Conservation (phyloP, 116 monocot species). For the Cymodocea nodosa region DNA sequence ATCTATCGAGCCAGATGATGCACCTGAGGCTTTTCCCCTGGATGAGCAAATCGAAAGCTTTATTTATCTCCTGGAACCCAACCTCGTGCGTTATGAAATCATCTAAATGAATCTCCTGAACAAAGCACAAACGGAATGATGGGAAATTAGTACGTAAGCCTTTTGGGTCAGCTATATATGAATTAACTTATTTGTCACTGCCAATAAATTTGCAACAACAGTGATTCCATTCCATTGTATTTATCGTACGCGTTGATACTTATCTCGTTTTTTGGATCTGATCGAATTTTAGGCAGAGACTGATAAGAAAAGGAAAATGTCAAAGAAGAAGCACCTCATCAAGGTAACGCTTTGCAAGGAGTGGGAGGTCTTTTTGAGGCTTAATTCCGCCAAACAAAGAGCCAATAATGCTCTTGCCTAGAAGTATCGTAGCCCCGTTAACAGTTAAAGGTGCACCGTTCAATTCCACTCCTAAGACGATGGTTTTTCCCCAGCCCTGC, state of each 20-base stretch:
- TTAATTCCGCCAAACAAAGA: conserved; percentile 54
- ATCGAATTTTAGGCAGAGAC: no score
- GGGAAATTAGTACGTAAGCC: background rate
- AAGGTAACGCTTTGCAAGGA: conserved; percentile 26
- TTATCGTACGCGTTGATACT: no score
- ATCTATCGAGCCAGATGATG: conserved; percentile 68
- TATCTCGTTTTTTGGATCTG: no score
- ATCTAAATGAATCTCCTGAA: conserved; percentile 51
- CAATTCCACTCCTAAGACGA: conserved; percentile 58
- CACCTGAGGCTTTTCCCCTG: conserved; percentile 73
- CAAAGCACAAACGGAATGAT: background rate
- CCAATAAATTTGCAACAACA: no score
- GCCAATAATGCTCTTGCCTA: conserved; percentile 25
- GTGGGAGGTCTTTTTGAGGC: conserved; percentile 41
- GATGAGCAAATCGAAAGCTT: conserved; percentile 67
- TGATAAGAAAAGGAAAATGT: background rate
- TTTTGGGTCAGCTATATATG: no score
- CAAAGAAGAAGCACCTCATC: conserved; percentile 16
- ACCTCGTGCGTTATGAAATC: conserved; percentile 85
- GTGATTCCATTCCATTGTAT: no score
- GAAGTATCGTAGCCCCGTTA: conserved; percentile 12
- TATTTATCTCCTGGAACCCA: conserved; percentile 67
- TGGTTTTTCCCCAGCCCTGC: conserved; percentile 65
- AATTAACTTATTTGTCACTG: no score
- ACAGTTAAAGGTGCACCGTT: conserved; percentile 21